A percentile compares a stretch with the other conserved stretches of the same genome.
Conservation (phyloP, 768 basidiomycete species). For the Tephrocybe rancida region DNA sequence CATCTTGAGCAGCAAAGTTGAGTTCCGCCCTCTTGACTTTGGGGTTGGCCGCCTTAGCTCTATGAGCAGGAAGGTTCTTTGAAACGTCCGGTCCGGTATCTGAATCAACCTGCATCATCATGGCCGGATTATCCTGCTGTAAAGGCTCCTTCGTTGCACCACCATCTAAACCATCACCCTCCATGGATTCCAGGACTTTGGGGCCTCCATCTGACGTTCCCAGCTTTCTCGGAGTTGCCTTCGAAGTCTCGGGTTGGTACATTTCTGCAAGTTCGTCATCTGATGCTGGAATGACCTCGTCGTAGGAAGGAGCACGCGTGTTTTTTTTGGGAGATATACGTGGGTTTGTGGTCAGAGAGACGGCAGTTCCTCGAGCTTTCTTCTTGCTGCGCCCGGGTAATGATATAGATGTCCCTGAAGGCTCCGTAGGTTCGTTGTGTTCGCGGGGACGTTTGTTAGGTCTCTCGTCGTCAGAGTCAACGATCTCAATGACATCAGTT, state of each 20-base stretch:
- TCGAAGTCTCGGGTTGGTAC: background rate
- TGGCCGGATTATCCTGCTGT: too few relatives aligned
- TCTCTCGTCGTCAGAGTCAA: constrained; percentile 11
- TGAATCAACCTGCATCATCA: background rate
- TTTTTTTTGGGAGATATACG: constrained; percentile 14
- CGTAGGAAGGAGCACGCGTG: constrained; percentile 24
- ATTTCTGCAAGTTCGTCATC: constrained; percentile 33
- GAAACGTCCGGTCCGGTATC: background rate
- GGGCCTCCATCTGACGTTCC: too few relatives aligned
- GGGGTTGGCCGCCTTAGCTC: constrained; percentile 52
- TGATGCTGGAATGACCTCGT: constrained; percentile 33
- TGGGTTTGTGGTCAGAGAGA: constrained; percentile 16
- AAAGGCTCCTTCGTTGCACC: background rate
- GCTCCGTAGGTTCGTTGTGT: background rate
- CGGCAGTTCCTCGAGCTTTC: background rate
- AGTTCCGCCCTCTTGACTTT: constrained; percentile 54
- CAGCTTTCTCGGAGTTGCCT: background rate
- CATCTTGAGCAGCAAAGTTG: constrained; percentile 27
- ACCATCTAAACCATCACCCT: background rate
- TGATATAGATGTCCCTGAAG: constrained; percentile 1
- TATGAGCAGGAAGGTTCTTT: constrained; percentile 40
- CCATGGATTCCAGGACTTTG: too few relatives aligned
- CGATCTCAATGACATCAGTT: constrained; percentile 9
- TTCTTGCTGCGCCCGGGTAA: constrained; percentile 9
- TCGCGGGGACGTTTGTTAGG: constrained; percentile 21